Evolutionary conservation across 2,329 filamentous ascomycete genomes (phyloP).

Genomic region (Colletotrichum chlorophyti): DNA sequence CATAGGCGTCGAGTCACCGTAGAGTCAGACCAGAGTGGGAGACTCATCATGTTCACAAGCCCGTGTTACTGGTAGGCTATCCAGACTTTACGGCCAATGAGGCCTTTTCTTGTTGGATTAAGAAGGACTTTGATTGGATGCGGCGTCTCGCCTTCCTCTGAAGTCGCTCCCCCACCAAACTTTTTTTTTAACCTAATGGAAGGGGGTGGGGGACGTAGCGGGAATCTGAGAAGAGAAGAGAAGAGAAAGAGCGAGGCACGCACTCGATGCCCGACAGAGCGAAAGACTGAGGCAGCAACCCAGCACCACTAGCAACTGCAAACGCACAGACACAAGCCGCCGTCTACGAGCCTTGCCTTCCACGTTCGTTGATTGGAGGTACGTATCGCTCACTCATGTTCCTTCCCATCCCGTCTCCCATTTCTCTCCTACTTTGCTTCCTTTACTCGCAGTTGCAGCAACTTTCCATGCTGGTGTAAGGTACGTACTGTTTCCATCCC

Average conservation of each 20-base stretch:
- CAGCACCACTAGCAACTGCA: slow-evolving; percentile 1
- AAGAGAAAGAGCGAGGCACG: slow-evolving; percentile 20
- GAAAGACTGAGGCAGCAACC: too few species aligned
- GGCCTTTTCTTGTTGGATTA: slow-evolving; percentile 3
- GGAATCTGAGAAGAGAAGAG: neutral
- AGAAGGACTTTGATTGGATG: slow-evolving; percentile 3
- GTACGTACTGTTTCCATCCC: slow-evolving; percentile 21
- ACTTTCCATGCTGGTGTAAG: too few species aligned
- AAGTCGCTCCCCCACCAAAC: neutral
- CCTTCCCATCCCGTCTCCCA: slow-evolving; percentile 24
- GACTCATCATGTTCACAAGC: too few species aligned
- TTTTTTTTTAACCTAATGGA: too few species aligned
- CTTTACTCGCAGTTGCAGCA: slow-evolving; percentile 6
- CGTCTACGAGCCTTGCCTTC: slow-evolving; percentile 21
- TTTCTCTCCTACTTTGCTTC: neutral
- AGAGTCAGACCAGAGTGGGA: too few species aligned
- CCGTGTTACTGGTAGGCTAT: too few species aligned
- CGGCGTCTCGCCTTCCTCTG: neutral
- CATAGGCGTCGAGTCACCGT: too few species aligned
- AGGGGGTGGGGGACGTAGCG: too few species aligned
- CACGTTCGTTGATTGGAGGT: too few species aligned
- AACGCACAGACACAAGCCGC: slow-evolving; percentile 20
- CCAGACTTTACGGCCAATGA: slow-evolving; percentile 12
- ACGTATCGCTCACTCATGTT: neutral
- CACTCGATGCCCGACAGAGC: slow-evolving; percentile 15